A percentile compares a stretch with the other conserved stretches of the same genome.
Evolutionary conservation across 2,329 filamentous ascomycete genomes (phyloP).

Genomic region (Pseudodiploospora longispora): DNA sequence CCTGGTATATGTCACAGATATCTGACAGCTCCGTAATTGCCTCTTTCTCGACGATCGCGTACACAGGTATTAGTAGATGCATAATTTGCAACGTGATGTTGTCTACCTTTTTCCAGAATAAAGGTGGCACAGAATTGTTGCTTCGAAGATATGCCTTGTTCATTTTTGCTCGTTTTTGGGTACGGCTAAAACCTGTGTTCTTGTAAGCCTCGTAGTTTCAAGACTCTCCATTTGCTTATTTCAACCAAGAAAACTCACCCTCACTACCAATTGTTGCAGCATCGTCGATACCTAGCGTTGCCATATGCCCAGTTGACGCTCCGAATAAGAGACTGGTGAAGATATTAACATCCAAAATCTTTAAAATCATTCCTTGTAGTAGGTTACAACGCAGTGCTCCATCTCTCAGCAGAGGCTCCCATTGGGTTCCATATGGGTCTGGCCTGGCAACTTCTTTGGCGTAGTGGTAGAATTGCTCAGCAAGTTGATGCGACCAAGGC

Average conservation of each 20-base stretch:
- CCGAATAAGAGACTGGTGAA: conserved; percentile 25
- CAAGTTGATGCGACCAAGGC: conserved; percentile 17
- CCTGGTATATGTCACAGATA: conserved; percentile 14
- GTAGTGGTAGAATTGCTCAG: conserved; percentile 17
- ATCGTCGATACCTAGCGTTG: conserved; percentile 16
- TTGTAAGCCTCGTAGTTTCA: not conserved
- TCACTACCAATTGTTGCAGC: conserved; percentile 16
- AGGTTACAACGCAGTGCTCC: conserved; percentile 16
- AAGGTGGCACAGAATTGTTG: conserved; percentile 12
- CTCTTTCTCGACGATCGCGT: conserved; percentile 12
- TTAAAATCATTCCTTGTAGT: conserved; percentile 21
- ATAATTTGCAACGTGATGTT: conserved; percentile 15
- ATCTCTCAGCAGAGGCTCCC: conserved; percentile 20
- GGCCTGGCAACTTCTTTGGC: conserved; percentile 20
- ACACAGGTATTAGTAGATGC: conserved; percentile 17
- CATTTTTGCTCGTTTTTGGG: conserved; percentile 16
- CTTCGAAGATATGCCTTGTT: conserved; percentile 17
- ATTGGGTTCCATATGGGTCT: conserved; percentile 15
- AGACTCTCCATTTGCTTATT: not conserved
- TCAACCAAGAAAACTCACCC: conserved; percentile 13
- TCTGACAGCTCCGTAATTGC: conserved; percentile 1
- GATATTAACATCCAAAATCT: conserved; percentile 17
- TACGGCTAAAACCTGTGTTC: conserved; percentile 22
- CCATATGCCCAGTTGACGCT: conserved; percentile 16
- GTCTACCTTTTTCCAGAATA: conserved; percentile 25